Evolutionary conservation across 768 basidiomycete genomes (phyloP), one percentile per base, ranked within the genome.

Genomic region (Favolaschia claudopus): DNA sequence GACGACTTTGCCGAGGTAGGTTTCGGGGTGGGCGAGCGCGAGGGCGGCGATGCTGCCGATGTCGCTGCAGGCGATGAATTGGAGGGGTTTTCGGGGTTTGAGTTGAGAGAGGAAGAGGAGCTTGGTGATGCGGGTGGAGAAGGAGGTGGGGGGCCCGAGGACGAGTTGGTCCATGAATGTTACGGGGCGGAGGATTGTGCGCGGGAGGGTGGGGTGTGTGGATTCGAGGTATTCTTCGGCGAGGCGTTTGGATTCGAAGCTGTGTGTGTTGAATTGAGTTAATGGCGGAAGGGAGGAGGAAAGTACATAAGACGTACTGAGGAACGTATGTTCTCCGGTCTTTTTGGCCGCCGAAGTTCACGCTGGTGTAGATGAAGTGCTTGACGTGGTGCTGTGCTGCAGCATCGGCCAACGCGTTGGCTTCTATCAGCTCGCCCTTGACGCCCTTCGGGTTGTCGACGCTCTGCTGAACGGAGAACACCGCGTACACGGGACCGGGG

Each of bases 391-490:
- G 56, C 51, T 53, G 38, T 19, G 50, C 52, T 5, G 62, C 62
- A 5, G 51, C 62, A 17, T 63, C 56, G 9, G 56, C 62, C 6
- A 63, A 52, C 8, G 55, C 50, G 9, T 58, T 63, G 3, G 53
- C 49, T 32, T 63, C 44, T 1, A 31, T n/a, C 9, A 43, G 22
- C 20, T 63, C 62, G 13, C 51, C 56, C 2, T 20, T 24, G 12
- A 63, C 33, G 17, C 62, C 56, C 40, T 44, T 43, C 2, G 52
- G 51, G 29, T 63, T 63, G 29, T 63, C 62, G 25, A 29, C 27
- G 15, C 62, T 58, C 51, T 54, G 62, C 46, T 63, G 62, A 4
- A 59, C 62, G 14, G 62, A 63, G 17, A 63, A 63, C 2, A 63
- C 62, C 13, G 28, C 62, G 48, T 59, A 58, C 0, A 63, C 55